Evolutionary conservation across 1,139 yeast genomes (phyloP), one percentile per base, ranked within the genome.

Genomic region (Debaryomyces psychrophilus): DNA sequence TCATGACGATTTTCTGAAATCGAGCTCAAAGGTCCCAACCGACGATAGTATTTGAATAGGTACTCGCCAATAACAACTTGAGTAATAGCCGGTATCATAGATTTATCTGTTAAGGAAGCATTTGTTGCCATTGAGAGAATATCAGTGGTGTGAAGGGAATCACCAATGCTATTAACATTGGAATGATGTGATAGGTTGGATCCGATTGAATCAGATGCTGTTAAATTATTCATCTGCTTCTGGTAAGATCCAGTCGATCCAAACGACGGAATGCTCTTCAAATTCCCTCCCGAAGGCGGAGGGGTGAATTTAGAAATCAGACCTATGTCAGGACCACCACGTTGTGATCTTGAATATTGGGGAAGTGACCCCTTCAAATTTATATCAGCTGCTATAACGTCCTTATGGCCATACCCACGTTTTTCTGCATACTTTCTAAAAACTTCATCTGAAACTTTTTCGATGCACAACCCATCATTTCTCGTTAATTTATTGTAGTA

Each of bases 21-120:
- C 1, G 90, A 81, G 44, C 87, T 81, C 46, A 89, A 76, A 12
- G 90, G 87, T 9, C 95, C 89, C 48, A 87, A 71, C 50, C 83
- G 81, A 44, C 96, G 83, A 64, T 86, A 89, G 63, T 93, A 92
- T 65, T 93, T 93, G 79, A 79, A 86, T 51, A 90, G 72, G 55
- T 84, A 90, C 63, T 92, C 98, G 47, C 99, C 99, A 65, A 92
- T 87, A 42, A 93, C 92, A 6, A 95, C 87, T 64, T 90, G 97
- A 0, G 97, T 87, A 46, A 93, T 81, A 2, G 95, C 93, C 2
- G 95, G 92, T 54, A 89, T 86, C 79, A 89, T 87, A 38, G 83
- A 81, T 45, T 79, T 81, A 53, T 85, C 93, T 3, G 86, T 82
- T 35, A 86, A 68, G 0, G 93, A 85, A 3, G 84, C 85, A 60